phyloP scores from a whole-genome alignment of 129 eudicot species.

The Oenanthe sinensis region DNA sequence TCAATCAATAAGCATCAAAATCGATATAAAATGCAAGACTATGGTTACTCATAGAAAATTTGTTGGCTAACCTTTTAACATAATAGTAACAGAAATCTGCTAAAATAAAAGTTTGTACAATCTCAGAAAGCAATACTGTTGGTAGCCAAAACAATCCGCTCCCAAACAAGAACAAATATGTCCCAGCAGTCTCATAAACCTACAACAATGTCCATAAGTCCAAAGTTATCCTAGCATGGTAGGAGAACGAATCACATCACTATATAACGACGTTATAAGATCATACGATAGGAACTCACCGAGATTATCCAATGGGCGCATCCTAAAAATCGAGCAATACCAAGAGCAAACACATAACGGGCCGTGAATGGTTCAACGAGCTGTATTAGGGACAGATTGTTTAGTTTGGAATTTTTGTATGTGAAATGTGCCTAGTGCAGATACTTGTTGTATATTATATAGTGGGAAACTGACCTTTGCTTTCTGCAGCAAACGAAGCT shows the following conservation, averaged over 20 bases:
- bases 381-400: conserved; percentile 24
- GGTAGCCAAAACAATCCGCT: conserved; percentile 69
- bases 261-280: neutral
- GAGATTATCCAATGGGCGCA: conserved; percentile 90
- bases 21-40: neutral
- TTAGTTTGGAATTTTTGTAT: neutral
- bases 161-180: conserved; percentile 46
- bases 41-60: neutral
- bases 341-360: conserved; percentile 88
- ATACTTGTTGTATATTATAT: neutral
- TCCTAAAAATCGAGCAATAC: conserved; percentile 76
- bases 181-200: conserved; percentile 76
- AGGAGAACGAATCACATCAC: neutral
- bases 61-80: conserved; percentile 42
- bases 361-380: conserved; percentile 86
- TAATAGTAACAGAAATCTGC: conserved; percentile 95
- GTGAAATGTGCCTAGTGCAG: neutral
- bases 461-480: conserved; percentile 45
- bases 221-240: neutral
- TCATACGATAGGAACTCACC: conserved; percentile 29
- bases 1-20: neutral
- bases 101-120: conserved; percentile 79
- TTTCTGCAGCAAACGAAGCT: conserved; percentile 74
- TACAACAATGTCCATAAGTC: neutral
- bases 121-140: conserved; percentile 49